Percentiles rank a stretch among this genome's conserved stretches.
Evolutionary conservation across 305 asterid genomes (phyloP).

Genomic region (Vinca major): DNA sequence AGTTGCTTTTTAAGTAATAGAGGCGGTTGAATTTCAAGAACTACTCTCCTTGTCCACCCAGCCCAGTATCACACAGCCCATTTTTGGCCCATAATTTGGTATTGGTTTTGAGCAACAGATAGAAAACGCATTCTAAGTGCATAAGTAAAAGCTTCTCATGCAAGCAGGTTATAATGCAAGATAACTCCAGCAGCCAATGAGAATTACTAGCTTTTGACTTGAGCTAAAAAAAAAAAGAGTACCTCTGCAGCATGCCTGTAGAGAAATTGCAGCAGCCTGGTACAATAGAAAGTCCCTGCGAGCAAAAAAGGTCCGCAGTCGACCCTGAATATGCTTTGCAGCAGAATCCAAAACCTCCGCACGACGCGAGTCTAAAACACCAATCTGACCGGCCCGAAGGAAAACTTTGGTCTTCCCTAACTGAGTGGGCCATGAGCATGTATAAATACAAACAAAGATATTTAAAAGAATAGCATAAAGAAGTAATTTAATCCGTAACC

Average conservation of each 20-base stretch:
- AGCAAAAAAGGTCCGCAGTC: constrained; percentile 56
- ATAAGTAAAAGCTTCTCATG: constrained; percentile 4
- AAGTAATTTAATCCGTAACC: constrained; percentile 5
- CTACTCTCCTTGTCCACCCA: neutral
- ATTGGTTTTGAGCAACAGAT: neutral
- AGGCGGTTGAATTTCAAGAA: neutral
- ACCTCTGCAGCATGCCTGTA: constrained; percentile 97
- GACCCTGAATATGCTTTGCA: constrained; percentile 73
- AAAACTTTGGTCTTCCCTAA: constrained; percentile 89
- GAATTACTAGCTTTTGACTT: constrained; percentile 9
- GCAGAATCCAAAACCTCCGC: constrained; percentile 86
- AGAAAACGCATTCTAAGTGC: neutral
- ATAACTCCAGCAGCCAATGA: neutral
- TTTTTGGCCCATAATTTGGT: neutral
- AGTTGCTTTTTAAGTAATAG: neutral
- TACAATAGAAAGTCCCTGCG: constrained; percentile 48
- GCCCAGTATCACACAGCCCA: neutral
- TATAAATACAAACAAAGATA: neutral
- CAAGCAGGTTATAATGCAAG: constrained; percentile 10
- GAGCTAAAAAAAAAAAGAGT: constrained; percentile 6
- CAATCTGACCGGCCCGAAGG: constrained; percentile 98
- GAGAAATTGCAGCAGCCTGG: constrained; percentile 56
- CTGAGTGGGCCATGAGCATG: constrained; percentile 31
- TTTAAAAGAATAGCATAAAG: constrained; percentile 12
- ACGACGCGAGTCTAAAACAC: constrained; percentile 72